Evolutionary conservation across 495 filamentous ascomycete genomes (phyloP).

Genomic region (Penicillium lividum): DNA sequence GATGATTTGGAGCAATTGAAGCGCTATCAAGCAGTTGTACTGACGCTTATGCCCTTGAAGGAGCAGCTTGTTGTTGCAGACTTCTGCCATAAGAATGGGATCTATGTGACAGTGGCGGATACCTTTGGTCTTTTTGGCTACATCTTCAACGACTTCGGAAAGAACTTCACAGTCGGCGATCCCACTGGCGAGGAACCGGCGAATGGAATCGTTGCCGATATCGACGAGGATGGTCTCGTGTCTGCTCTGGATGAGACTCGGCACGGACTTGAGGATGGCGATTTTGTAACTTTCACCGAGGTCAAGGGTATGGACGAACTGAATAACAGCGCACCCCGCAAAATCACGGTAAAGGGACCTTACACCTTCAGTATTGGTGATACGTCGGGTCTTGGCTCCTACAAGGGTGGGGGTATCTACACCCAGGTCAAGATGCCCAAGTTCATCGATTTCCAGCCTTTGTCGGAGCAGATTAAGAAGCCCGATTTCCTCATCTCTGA

Average conservation of each 20-base stretch:
- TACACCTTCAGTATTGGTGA: slow-evolving; percentile 98
- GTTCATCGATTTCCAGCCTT: slow-evolving; percentile 81
- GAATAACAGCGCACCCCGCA: slow-evolving; percentile 78
- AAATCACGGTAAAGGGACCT: slow-evolving; percentile 90
- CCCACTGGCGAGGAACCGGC: slow-evolving; percentile 84
- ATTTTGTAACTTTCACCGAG: slow-evolving; percentile 93
- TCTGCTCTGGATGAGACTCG: slow-evolving; percentile 94
- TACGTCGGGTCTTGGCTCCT: slow-evolving; percentile 80
- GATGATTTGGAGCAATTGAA: slow-evolving; percentile 74
- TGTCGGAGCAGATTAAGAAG: slow-evolving; percentile 73
- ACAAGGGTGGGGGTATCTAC: slow-evolving; percentile 84
- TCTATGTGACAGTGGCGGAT: slow-evolving; percentile 83
- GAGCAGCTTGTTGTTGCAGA: slow-evolving; percentile 82
- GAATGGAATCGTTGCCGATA: slow-evolving; percentile 87
- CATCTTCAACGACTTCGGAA: slow-evolving; percentile 97
- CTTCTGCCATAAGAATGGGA: slow-evolving; percentile 89
- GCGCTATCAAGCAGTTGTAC: slow-evolving; percentile 87
- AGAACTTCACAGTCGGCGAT: slow-evolving; percentile 87
- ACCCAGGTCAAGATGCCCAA: slow-evolving; percentile 98
- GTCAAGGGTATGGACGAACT: slow-evolving; percentile 89
- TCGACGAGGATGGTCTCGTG: slow-evolving; percentile 85
- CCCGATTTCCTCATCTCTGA: slow-evolving; percentile 92
- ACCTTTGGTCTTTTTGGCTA: slow-evolving; percentile 93
- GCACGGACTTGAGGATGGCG: slow-evolving; percentile 94
- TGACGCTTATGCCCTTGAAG: slow-evolving; percentile 78